Conservation (phyloP, 2,329 filamentous ascomycete species). For the Kalaharituber pfeilii region DNA sequence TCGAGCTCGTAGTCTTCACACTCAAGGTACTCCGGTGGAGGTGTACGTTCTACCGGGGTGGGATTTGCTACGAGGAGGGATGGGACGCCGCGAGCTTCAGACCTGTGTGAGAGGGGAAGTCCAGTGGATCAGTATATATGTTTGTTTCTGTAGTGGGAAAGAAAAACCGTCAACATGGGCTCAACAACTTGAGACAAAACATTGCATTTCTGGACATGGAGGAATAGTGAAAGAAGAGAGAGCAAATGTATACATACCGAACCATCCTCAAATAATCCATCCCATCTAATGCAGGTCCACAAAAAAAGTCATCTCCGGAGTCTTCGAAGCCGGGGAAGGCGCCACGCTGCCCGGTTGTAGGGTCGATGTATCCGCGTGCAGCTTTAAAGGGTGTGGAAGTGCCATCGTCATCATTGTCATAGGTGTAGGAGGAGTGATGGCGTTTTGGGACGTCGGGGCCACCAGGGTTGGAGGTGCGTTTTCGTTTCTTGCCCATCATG, state of each 20-base stretch:
- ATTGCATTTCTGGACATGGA: too few species aligned
- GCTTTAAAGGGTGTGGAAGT: constrained; percentile 8
- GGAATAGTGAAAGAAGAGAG: neutral
- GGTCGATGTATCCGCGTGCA: constrained; percentile 19
- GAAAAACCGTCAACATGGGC: constrained; percentile 5
- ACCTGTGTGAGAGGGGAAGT: constrained; percentile 18
- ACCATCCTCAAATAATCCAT: constrained; percentile 23
- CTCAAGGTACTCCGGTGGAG: neutral
- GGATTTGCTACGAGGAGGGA: constrained; percentile 16
- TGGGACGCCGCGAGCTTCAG: constrained; percentile 21
- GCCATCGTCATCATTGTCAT: neutral
- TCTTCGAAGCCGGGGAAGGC: constrained; percentile 21
- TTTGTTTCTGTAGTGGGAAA: constrained; percentile 2
- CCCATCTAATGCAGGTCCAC: constrained; percentile 19
- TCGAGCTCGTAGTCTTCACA: constrained; percentile 12
- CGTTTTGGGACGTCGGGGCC: too few species aligned
- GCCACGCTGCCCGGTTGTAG: constrained; percentile 20
- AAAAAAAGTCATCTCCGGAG: constrained; percentile 16
- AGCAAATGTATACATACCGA: constrained; percentile 13
- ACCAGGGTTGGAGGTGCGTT: too few species aligned
- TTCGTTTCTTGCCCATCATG: too few species aligned
- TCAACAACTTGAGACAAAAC: too few species aligned
- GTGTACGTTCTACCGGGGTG: neutral
- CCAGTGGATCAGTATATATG: neutral
- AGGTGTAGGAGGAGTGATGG: too few species aligned